A percentile compares a stretch with the other conserved stretches of the same genome.
Evolutionary conservation across 106 monocot species (phyloP).

Genomic region (Acanthochlamys bracteata): DNA sequence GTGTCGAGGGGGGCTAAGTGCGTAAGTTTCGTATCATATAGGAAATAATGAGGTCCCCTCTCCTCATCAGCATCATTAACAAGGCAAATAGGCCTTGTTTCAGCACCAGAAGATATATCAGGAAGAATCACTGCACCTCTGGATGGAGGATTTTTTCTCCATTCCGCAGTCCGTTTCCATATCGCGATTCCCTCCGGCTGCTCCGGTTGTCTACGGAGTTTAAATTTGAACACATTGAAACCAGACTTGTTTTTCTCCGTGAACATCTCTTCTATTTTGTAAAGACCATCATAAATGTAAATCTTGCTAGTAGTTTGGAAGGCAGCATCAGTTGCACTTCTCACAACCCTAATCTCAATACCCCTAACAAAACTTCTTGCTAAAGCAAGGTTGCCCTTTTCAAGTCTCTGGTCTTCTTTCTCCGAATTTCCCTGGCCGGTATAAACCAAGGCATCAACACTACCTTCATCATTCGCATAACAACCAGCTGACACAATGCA

Average conservation of each 20-base stretch:
- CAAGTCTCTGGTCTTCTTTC: slow-evolving; percentile 64
- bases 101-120: slow-evolving; percentile 52
- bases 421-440: slow-evolving; percentile 52
- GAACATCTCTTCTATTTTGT: slow-evolving; percentile 56
- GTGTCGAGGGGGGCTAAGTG: slow-evolving; percentile 13
- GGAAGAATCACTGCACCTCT: slow-evolving; percentile 38
- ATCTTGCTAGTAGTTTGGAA: slow-evolving; percentile 33
- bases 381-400: slow-evolving; percentile 74
- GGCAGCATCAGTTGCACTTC: slow-evolving; percentile 39
- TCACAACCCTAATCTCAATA: slow-evolving; percentile 49
- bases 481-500: slow-evolving; percentile 75
- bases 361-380: slow-evolving; percentile 51
- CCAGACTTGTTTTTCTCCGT: slow-evolving; percentile 55
- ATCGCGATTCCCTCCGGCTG: slow-evolving; percentile 53
- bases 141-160: slow-evolving; percentile 43
- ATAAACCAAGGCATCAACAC: slow-evolving; percentile 48
- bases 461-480: slow-evolving; percentile 59
- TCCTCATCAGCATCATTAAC: slow-evolving; percentile 69
- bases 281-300: slow-evolving; percentile 82
- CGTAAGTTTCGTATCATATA: slow-evolving; percentile 31
- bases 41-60: slow-evolving; percentile 42
- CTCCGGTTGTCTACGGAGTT: slow-evolving; percentile 44
- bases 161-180: slow-evolving; percentile 57
- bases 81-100: slow-evolving; percentile 52
- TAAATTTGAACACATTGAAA: slow-evolving; percentile 67